These are phyloP conservation scores for Russula emetica DNA, from an alignment of 768 basidiomycete species.

Conservation along the genomic window DNA sequence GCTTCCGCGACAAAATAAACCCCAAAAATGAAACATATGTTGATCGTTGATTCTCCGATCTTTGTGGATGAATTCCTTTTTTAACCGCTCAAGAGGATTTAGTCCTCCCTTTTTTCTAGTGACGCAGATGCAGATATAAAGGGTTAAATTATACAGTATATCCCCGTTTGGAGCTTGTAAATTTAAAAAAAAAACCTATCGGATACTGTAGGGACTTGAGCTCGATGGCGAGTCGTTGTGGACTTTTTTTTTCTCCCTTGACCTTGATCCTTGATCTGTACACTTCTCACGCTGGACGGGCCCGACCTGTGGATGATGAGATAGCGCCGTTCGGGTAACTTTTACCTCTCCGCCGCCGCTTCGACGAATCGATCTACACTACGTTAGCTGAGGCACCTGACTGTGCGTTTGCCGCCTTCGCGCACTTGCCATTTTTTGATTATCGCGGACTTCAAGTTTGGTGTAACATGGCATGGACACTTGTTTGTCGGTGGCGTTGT, in stretches of 20 bases:
- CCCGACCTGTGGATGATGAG: background rate
- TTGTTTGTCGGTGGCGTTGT: background rate
- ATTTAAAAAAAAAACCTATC: no score
- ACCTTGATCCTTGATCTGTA: no score
- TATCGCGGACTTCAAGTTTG: background rate
- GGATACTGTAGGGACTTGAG: conserved; percentile 3
- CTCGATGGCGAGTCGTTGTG: background rate
- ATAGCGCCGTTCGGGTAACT: background rate
- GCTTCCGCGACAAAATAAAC: background rate
- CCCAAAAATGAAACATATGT: background rate
- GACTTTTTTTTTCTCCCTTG: background rate
- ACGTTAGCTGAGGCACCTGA: no score
- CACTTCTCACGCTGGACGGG: background rate
- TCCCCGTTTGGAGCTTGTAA: background rate
- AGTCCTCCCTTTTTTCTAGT: background rate
- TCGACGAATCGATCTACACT: background rate
- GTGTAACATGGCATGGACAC: background rate
- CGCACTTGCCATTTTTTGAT: background rate
- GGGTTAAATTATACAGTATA: background rate
- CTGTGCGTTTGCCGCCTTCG: background rate
- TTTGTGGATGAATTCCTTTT: background rate
- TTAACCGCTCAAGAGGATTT: no score
- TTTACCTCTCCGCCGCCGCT: background rate
- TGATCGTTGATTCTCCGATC: background rate
- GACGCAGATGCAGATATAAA: background rate